Base-by-base conservation (phyloP, 2,329 filamentous ascomycete species). In the Zasmidium cellare region DNA sequence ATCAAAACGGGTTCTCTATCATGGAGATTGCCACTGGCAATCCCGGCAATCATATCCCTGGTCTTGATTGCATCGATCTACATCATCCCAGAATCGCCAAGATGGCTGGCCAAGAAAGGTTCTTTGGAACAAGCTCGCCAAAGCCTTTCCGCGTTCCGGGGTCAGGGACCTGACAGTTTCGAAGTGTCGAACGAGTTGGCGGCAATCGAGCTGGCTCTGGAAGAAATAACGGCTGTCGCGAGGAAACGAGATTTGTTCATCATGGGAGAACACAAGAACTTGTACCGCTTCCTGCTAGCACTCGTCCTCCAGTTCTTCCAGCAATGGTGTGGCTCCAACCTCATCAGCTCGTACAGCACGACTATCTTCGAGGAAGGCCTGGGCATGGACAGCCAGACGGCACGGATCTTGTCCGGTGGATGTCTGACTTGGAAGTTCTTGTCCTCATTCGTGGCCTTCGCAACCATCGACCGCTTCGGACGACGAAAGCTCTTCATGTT, bases 341-440 rank as follows among this genome's bases (percentile, higher is more conserved):
- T 70, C 48, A 67, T 71, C 45, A 62, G 61, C 23, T 65, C 65
- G n/a, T 71, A 71, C 60, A 60, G 60, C 19, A 68, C 68, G 9
- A 67, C 61, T n/a, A 66, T 70, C 28, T 71, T 69, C 59, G 58
- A 67, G 16, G 58, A 67, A 56, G 62, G 64, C 53, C 74, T 80
- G 3, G 73, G 72, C 25, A 65, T 79, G 59, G 67, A 66, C 54
- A 66, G 66, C 14, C 73, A 77, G 50, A 66, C 69, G 0, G 73
- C 77, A 14, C 72, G 74, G n/a, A 69, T 79, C 49, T 72, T 82
- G 6, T 75, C 78, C 7, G 78, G 72, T 2, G 80, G 78, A 24
- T 80, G 80, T 12, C 71, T 84, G 28, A 84, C 82, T 3, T 85
- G 64, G 64, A 84, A 84, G 66, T 82, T 83, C 65, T 63, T 83